Percentiles rank a stretch among this genome's conserved stretches.
Evolutionary conservation across 768 basidiomycete genomes (phyloP).

Genomic region (Kwoniella shandongensis): DNA sequence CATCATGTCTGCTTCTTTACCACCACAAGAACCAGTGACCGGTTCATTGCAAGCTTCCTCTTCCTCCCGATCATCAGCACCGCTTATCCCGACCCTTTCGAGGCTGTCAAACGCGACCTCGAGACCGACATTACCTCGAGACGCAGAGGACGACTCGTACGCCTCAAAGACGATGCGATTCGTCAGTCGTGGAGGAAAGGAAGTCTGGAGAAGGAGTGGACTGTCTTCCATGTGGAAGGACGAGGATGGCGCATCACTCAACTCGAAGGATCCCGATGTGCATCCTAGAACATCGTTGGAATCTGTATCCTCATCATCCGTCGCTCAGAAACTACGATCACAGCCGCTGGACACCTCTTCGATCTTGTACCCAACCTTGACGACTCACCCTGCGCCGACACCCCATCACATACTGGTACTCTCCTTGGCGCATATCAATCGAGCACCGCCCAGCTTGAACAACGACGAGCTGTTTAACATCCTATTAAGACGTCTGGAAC

Average conservation of each 20-base stretch:
- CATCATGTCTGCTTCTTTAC: too few relatives aligned
- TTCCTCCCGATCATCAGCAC: not conserved
- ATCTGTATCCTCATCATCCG: conserved; percentile 5
- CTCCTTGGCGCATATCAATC: conserved; percentile 20
- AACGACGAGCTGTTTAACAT: conserved; percentile 24
- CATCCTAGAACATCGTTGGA: not conserved
- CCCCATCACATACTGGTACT: conserved; percentile 16
- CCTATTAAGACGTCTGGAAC: conserved; percentile 25
- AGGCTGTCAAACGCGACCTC: conserved; percentile 22
- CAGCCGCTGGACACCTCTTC: conserved; percentile 19
- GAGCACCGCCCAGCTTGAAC: conserved; percentile 7
- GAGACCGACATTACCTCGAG: conserved; percentile 11
- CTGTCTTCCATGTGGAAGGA: conserved; percentile 14
- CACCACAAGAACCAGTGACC: too few relatives aligned
- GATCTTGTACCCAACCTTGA: conserved; percentile 16
- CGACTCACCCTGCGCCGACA: conserved; percentile 5
- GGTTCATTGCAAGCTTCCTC: not conserved
- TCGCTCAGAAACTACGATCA: conserved; percentile 8
- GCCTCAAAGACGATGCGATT: conserved; percentile 16
- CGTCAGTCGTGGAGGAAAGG: conserved; percentile 8
- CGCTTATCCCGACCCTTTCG: conserved; percentile 19
- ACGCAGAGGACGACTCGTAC: conserved; percentile 3
- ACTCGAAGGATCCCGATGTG: not conserved
- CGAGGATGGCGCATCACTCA: conserved; percentile 4
- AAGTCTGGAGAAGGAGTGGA: conserved; percentile 10